Percentiles rank a stretch among this genome's conserved stretches.
phyloP scores from a whole-genome alignment of 306 rosid genomes.

The Hylodesmum podocarpum region DNA sequence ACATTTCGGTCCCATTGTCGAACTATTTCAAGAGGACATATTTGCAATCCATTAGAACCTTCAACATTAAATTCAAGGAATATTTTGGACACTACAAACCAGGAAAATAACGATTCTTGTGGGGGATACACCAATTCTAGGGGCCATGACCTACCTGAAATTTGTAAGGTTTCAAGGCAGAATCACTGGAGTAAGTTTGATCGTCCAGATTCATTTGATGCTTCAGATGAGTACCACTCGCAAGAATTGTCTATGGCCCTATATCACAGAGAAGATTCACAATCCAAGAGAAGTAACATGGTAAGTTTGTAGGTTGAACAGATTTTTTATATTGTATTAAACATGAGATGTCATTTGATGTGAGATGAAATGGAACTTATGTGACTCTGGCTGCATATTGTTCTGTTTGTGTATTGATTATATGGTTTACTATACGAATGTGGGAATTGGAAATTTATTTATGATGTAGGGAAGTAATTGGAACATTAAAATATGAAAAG shows the following conservation, averaged over 20 bases:
- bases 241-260: constrained; percentile 69
- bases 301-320: constrained; percentile 48
- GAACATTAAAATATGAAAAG: neutral
- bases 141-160: constrained; percentile 54
- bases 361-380: neutral
- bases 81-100: constrained; percentile 49
- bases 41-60: constrained; percentile 54
- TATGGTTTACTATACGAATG: neutral
- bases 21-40: constrained; percentile 70
- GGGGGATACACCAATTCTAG: constrained; percentile 44
- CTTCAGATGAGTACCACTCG: constrained; percentile 83
- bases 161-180: constrained; percentile 59
- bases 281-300: constrained; percentile 65
- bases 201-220: constrained; percentile 81
- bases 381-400: constrained; percentile 18
- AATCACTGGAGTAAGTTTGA: constrained; percentile 84
- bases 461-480: neutral
- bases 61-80: constrained; percentile 48
- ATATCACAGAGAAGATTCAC: constrained; percentile 67
- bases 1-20: constrained; percentile 61
- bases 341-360: constrained; percentile 4
- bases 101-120: constrained; percentile 52
- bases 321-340: constrained; percentile 23
- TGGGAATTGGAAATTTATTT: neutral
- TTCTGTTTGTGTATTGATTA: neutral